Percentiles rank a stretch among this genome's conserved stretches.
These are phyloP conservation scores for Diaporthe nobilis DNA, from an alignment of 2,329 filamentous ascomycete species.

Conservation along the genomic window DNA sequence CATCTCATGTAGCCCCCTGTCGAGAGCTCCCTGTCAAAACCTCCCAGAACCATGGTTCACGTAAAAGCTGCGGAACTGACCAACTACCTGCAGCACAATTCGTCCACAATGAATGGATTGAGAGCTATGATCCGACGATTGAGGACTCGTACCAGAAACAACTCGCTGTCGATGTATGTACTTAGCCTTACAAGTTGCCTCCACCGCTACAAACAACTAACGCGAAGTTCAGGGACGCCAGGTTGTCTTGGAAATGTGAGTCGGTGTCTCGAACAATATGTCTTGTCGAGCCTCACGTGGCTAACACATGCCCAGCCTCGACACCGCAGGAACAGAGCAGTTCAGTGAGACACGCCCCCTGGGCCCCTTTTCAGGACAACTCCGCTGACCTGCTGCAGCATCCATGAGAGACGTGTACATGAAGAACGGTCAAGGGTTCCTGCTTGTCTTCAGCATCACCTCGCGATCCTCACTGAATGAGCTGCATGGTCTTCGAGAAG, in stretches of 20 bases:
- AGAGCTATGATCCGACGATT: slow-evolving; percentile 86
- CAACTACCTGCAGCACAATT: slow-evolving; percentile 78
- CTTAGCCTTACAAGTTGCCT: slow-evolving; percentile 37
- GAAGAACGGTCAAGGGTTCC: slow-evolving; percentile 92
- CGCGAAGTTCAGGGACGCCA: slow-evolving; percentile 77
- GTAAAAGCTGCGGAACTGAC: slow-evolving; percentile 38
- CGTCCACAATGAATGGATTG: slow-evolving; percentile 94
- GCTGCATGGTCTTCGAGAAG: slow-evolving; percentile 84
- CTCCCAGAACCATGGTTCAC: slow-evolving; percentile 38
- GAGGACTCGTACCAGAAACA: slow-evolving; percentile 84
- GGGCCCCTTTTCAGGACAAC: neutral
- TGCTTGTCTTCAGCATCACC: slow-evolving; percentile 93
- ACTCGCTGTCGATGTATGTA: slow-evolving; percentile 86
- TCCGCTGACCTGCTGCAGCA: slow-evolving; percentile 57
- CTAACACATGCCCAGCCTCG: slow-evolving; percentile 68
- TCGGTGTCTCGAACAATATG: slow-evolving; percentile 42
- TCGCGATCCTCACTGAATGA: slow-evolving; percentile 87
- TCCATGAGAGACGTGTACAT: slow-evolving; percentile 88
- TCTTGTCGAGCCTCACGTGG: slow-evolving; percentile 32
- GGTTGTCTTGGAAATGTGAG: slow-evolving; percentile 90
- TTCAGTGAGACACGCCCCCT: slow-evolving; percentile 77
- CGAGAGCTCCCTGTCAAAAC: slow-evolving; percentile 35
- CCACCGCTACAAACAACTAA: slow-evolving; percentile 49
- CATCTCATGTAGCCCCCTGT: slow-evolving; percentile 41
- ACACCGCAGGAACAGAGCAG: slow-evolving; percentile 92